phyloP scores from a whole-genome alignment of 202 grass and related monocot species.

The Zizania palustris region DNA sequence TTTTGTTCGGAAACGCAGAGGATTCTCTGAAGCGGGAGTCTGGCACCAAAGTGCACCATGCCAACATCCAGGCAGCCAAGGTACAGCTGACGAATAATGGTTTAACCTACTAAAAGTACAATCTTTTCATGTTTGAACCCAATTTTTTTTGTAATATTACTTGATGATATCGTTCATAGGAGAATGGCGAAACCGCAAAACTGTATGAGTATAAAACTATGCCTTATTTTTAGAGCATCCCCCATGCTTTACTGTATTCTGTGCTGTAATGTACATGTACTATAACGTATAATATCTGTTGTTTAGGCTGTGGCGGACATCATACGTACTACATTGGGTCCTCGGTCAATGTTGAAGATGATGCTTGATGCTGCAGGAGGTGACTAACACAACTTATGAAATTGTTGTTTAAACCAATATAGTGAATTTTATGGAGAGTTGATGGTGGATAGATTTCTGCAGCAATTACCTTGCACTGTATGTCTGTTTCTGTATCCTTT shows the following conservation, averaged over 20 bases:
- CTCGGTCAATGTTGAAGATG: conserved; percentile 90
- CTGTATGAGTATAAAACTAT: background rate
- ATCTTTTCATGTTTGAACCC: background rate
- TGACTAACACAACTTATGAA: background rate
- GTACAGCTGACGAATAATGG: conserved; percentile 25
- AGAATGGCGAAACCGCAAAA: background rate
- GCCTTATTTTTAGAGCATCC: background rate
- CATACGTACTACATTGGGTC: conserved; percentile 80
- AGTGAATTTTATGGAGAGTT: background rate
- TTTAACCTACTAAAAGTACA: background rate
- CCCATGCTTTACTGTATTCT: background rate
- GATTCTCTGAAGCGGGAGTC: conserved; percentile 86
- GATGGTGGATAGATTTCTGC: no score
- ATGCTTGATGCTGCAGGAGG: conserved; percentile 84
- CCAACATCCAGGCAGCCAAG: conserved; percentile 79
- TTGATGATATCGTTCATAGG: background rate
- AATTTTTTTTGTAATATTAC: background rate
- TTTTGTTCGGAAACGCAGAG: conserved; percentile 50
- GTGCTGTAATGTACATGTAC: no score
- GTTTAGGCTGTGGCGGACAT: conserved; percentile 80
- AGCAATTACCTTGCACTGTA: background rate
- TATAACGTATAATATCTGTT: background rate
- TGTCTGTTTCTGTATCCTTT: background rate
- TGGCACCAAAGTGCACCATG: conserved; percentile 69
- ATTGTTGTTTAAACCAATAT: background rate